phyloP scores from a whole-genome alignment of 2,329 filamentous ascomycete species.

The Fusarium sp. region DNA sequence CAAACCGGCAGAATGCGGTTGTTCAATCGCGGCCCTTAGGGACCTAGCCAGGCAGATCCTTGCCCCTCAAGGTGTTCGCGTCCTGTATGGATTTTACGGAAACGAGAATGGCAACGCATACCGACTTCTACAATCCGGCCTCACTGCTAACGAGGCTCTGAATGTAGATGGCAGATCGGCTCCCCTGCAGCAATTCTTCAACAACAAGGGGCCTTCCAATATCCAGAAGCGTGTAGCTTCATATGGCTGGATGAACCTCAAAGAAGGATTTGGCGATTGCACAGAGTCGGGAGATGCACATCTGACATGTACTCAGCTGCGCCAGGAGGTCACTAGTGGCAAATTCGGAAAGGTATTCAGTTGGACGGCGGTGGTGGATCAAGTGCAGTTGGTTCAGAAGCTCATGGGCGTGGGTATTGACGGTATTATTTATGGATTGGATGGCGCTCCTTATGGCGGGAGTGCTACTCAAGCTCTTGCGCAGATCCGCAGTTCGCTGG shows the following conservation, averaged over 20 bases:
- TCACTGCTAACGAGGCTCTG: neutral
- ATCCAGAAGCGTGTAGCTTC: neutral
- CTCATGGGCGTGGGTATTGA: neutral
- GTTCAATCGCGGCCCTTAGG: neutral
- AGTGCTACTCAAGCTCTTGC: neutral
- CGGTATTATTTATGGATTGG: neutral
- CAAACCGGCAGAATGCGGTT: neutral
- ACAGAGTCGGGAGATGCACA: neutral
- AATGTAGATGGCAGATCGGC: neutral
- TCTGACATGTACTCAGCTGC: neutral
- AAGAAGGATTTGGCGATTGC: neutral
- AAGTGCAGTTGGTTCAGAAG: neutral
- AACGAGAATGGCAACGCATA: neutral
- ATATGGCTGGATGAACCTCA: neutral
- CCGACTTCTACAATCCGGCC: neutral
- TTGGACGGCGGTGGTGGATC: neutral
- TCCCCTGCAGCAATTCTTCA: neutral
- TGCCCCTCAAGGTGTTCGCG: neutral
- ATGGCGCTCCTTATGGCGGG: neutral
- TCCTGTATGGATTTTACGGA: neutral
- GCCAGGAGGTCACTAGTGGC: neutral
- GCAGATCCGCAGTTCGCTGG: neutral
- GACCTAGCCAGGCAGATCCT: neutral
- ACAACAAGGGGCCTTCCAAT: neutral
- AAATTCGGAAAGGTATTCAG: neutral